These are phyloP conservation scores for Leccinum obscurum DNA, from an alignment of 768 basidiomycete genomes.

Conservation along the genomic window DNA sequence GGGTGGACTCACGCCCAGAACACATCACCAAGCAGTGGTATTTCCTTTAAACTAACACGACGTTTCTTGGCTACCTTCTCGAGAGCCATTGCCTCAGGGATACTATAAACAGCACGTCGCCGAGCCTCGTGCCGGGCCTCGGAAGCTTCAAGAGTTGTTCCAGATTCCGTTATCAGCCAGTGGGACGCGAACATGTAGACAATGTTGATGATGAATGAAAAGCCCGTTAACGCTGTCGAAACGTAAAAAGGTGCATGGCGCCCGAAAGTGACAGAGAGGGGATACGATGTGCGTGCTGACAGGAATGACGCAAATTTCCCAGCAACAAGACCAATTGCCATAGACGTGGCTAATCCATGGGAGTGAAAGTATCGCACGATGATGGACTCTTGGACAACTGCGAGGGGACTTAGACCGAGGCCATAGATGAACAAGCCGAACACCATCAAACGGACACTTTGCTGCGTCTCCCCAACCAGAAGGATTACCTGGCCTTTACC, in stretches of 20 bases:
- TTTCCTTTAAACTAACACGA: conserved; percentile 57
- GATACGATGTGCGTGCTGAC: conserved; percentile 73
- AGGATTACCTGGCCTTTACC: conserved; percentile 62
- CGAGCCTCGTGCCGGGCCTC: conserved; percentile 60
- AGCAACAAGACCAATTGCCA: conserved; percentile 81
- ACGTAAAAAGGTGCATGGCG: conserved; percentile 74
- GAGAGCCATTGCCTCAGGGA: conserved; percentile 61
- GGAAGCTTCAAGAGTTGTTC: conserved; percentile 62
- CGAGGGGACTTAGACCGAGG: conserved; percentile 74
- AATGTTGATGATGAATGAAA: conserved; percentile 70
- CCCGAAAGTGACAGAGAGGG: conserved; percentile 67
- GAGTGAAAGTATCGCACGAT: conserved; percentile 80
- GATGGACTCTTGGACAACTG: conserved; percentile 83
- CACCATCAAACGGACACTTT: conserved; percentile 66
- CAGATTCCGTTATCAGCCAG: conserved; percentile 62
- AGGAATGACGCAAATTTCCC: conserved; percentile 80
- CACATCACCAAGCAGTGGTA: conserved; percentile 68
- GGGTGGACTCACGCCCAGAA: conserved; percentile 66
- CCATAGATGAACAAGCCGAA: conserved; percentile 80
- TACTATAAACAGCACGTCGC: conserved; percentile 41
- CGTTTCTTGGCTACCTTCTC: conserved; percentile 67
- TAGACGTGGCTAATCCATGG: conserved; percentile 71
- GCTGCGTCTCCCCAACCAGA: conserved; percentile 60
- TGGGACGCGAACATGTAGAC: conserved; percentile 63
- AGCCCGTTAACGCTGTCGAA: conserved; percentile 58